These are phyloP conservation scores for Gossypium sturtianum DNA, from an alignment of 345 rosid genomes.

Conservation along the genomic window DNA sequence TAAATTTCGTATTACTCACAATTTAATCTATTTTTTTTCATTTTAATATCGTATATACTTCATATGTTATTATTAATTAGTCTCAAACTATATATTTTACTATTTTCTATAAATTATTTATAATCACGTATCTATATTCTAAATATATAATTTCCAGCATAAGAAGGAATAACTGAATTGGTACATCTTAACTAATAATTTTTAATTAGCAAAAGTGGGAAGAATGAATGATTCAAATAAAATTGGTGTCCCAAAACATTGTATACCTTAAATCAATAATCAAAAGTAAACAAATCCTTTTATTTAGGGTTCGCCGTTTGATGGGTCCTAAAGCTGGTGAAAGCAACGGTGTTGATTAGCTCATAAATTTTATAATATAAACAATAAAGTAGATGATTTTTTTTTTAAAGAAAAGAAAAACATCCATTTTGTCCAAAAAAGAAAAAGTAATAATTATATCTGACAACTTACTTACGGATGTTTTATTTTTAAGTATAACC, in stretches of 20 bases:
- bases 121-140: too few species aligned
- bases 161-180: too few species aligned
- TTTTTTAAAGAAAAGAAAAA: neutral
- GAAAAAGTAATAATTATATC: neutral
- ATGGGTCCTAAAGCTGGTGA: slow-evolving; percentile 41
- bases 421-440: neutral
- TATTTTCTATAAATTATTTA: too few species aligned
- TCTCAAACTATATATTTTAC: too few species aligned
- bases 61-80: too few species aligned
- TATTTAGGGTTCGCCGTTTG: slow-evolving; percentile 40
- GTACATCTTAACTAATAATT: neutral
- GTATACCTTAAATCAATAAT: neutral
- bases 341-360: slow-evolving; percentile 4
- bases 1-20: too few species aligned
- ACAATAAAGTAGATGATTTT: neutral
- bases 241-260: neutral
- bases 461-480: neutral
- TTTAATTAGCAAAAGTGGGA: slow-evolving; percentile 15
- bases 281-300: neutral
- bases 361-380: neutral
- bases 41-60: too few species aligned
- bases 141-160: too few species aligned
- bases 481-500: too few species aligned
- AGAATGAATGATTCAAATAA: slow-evolving; percentile 30
- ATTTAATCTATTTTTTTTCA: too few species aligned